phyloP scores from a whole-genome alignment of 495 filamentous ascomycete genomes.

The Geoglossum glabrum region DNA sequence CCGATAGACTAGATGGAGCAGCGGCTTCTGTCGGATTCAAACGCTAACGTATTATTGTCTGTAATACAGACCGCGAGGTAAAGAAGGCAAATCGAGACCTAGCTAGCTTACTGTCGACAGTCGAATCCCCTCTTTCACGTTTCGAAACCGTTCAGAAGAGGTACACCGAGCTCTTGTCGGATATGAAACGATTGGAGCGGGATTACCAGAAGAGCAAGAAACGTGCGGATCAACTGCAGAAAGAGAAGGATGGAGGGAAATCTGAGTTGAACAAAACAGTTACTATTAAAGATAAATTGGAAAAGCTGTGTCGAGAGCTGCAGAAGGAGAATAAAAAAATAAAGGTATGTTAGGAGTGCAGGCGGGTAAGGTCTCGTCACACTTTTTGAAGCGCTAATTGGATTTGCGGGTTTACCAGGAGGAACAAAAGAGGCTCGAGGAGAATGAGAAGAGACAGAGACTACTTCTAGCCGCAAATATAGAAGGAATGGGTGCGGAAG shows the following conservation, averaged over 20 bases:
- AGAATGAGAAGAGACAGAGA: conserved; percentile 62
- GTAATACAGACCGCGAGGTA: conserved; percentile 49
- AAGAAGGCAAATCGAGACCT: conserved; percentile 87
- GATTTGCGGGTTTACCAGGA: conserved; percentile 34
- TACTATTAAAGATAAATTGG: conserved; percentile 78
- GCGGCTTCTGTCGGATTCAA: neutral
- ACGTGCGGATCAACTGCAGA: conserved; percentile 81
- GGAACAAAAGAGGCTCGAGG: conserved; percentile 71
- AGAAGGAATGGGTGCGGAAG: conserved; percentile 48
- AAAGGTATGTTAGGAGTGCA: conserved; percentile 38
- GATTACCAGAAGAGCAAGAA: conserved; percentile 93
- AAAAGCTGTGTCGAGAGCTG: conserved; percentile 81
- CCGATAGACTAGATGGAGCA: neutral
- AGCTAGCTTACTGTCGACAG: conserved; percentile 55
- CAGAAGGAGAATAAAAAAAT: conserved; percentile 93
- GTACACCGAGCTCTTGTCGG: conserved; percentile 72
- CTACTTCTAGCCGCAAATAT: conserved; percentile 68
- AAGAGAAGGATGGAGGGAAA: conserved; percentile 78
- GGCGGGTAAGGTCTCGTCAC: conserved; percentile 5
- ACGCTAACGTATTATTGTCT: neutral
- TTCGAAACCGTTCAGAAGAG: conserved; percentile 79
- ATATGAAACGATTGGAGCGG: conserved; percentile 87
- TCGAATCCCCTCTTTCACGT: conserved; percentile 50
- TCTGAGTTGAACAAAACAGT: conserved; percentile 75
- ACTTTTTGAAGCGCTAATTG: conserved; percentile 1